Conservation (phyloP, 139 green algal genomes). For the Tetraselmis chui region DNA sequence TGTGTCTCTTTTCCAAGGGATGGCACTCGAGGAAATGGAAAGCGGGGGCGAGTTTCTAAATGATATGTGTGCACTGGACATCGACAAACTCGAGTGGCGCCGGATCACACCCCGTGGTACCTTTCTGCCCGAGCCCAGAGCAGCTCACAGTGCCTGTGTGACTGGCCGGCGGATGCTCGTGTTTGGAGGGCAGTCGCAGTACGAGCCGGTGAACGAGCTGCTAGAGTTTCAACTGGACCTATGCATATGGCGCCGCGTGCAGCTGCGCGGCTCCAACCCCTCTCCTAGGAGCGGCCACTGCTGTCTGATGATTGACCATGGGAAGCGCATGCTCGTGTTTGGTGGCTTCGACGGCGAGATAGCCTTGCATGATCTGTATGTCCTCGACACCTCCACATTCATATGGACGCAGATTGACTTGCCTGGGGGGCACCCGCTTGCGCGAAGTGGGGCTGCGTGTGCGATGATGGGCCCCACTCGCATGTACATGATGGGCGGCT, state of each 20-base stretch:
- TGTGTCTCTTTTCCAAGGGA: not conserved
- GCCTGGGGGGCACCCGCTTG: slow-evolving; percentile 6
- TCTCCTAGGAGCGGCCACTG: slow-evolving; percentile 4
- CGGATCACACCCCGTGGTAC: not conserved
- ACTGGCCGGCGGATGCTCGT: not conserved
- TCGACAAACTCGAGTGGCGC: not conserved
- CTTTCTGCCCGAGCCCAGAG: not conserved
- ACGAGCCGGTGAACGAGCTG: slow-evolving; percentile 1
- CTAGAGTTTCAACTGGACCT: not conserved
- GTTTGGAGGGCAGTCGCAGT: slow-evolving; percentile 8
- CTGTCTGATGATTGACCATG: not conserved
- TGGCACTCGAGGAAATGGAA: not conserved
- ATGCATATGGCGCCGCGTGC: not conserved
- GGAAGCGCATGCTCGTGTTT: slow-evolving; percentile 3
- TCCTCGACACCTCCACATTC: slow-evolving; percentile 8
- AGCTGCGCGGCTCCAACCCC: slow-evolving; percentile 4
- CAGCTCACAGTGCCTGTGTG: not conserved
- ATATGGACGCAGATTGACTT: slow-evolving; percentile 6
- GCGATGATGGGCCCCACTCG: slow-evolving; percentile 1
- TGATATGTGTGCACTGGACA: not conserved
- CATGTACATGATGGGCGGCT: slow-evolving; percentile 10
- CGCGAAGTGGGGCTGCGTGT: not conserved
- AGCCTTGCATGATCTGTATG: slow-evolving; percentile 5
- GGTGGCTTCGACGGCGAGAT: slow-evolving; percentile 6
- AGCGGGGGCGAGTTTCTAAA: not conserved